phyloP scores from a whole-genome alignment of 83 land plant species.

The Picea abies region DNA sequence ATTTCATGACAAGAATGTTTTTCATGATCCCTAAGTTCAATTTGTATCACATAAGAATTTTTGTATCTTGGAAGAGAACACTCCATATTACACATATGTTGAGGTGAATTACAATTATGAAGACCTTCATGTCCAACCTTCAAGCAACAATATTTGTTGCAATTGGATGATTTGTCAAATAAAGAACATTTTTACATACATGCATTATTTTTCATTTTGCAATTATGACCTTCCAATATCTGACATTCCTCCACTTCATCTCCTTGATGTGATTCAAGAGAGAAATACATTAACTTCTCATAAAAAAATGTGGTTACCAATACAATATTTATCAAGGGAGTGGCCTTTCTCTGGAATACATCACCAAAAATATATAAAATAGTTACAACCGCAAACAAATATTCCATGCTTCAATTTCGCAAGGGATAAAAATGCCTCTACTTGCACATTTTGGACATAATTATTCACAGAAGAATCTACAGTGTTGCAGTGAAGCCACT shows the following conservation, averaged over 20 bases:
- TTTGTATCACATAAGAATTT: constrained; percentile 10
- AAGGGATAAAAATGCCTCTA: constrained; percentile 20
- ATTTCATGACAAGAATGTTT: no score
- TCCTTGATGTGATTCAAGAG: constrained; percentile 11
- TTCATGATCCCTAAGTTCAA: no score
- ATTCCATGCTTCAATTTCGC: constrained; percentile 27
- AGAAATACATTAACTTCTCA: constrained; percentile 28
- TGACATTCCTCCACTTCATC: constrained; percentile 12
- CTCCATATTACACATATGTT: constrained; percentile 33
- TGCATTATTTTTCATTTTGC: constrained; percentile 20
- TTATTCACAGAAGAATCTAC: constrained; percentile 13
- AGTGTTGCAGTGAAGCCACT: constrained; percentile 15
- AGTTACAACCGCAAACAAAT: constrained; percentile 15
- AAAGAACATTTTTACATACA: constrained; percentile 25
- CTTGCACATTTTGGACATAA: constrained; percentile 34
- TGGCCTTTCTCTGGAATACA: no score
- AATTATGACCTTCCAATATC: constrained; percentile 40
- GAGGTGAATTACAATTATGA: constrained; percentile 39
- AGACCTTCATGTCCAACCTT: constrained; percentile 30
- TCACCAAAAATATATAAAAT: no score
- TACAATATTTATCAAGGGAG: constrained; percentile 14
- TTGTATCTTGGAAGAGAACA: constrained; percentile 30
- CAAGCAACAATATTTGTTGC: constrained; percentile 27
- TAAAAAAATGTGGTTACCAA: constrained; percentile 19
- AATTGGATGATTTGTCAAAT: constrained; percentile 23